Percentiles rank a stretch among this genome's conserved stretches.
Evolutionary conservation across 169 alveolate genomes (phyloP).

Genomic region (Cytauxzoon felis): DNA sequence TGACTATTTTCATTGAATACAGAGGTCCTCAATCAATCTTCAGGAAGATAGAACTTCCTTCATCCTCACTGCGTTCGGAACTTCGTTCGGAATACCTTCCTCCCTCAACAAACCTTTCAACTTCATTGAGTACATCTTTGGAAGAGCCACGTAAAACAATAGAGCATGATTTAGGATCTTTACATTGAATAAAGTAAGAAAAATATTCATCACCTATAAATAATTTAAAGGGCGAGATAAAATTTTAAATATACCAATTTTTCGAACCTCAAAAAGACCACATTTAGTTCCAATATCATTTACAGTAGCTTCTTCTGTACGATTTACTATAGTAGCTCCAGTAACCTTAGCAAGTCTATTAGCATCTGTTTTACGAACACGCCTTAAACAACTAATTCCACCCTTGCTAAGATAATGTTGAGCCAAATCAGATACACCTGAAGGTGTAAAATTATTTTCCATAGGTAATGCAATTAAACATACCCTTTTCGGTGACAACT

Average conservation of each 20-base stretch:
- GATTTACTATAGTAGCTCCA: slow-evolving; percentile 97
- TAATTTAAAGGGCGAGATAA: background rate
- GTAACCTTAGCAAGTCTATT: slow-evolving; percentile 91
- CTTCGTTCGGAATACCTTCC: background rate
- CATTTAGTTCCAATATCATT: slow-evolving; percentile 93
- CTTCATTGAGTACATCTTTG: slow-evolving; percentile 97
- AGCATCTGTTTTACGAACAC: slow-evolving; percentile 94
- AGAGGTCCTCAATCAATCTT: too few relatives aligned
- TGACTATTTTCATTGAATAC: background rate
- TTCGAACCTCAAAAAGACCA: slow-evolving; percentile 92
- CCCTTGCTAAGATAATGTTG: slow-evolving; percentile 94
- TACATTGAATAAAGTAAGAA: slow-evolving; percentile 81
- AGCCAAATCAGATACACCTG: slow-evolving; percentile 91
- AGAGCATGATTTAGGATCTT: slow-evolving; percentile 96
- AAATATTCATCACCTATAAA: slow-evolving; percentile 81
- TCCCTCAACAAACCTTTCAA: slow-evolving; percentile 77
- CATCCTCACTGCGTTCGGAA: too few relatives aligned
- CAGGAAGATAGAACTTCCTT: too few relatives aligned
- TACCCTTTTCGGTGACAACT: slow-evolving; percentile 96
- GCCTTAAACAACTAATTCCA: slow-evolving; percentile 88
- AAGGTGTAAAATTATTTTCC: background rate
- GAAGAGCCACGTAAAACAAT: slow-evolving; percentile 97
- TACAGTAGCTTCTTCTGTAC: slow-evolving; percentile 93
- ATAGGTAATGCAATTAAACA: background rate
- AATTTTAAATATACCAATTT: slow-evolving; percentile 82